Base-by-base conservation (phyloP, 257 asterid species). In the Solanum pennellii region DNA sequence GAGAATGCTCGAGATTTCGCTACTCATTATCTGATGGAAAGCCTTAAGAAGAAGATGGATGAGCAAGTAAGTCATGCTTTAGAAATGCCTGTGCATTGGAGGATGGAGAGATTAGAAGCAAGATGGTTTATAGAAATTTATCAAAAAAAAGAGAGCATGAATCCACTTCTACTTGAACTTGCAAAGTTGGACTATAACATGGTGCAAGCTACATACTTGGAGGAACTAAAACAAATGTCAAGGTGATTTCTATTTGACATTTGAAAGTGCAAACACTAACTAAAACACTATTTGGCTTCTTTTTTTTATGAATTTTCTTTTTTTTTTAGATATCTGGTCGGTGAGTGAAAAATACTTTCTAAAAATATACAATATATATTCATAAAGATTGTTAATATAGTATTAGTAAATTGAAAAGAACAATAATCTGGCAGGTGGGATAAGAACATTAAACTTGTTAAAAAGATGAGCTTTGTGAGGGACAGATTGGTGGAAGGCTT, bases 131-230 rank as follows among this genome's bases (percentile, higher is more conserved):
- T 90, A 56, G 60, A 88, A 25, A 42, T 68, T 20, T 89, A 89
- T 72, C 74, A 87, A n/a, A 76, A 71, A 16, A 21, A 47, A 56
- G 42, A 47, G 12, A 47, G 86, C 13, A 83, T 23, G 87, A 85
- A 88, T 42, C 92, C 85, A 71, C 25, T 68, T 73, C 35, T 90
- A 21, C 90, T 90, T 31, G 88, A 92, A 68, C 88, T 92, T 72
- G 93, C 94, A 7, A 90, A 87, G 56, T 37, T 92, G 82, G 92
- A 91, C 45, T 89, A 89, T 72, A 91, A 91, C 73, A 88, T 83
- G 27, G 89, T 91, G 14, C 92, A 91, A 65, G 86, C 87, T 3
- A 84, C 25, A 44, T 87, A 89, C 44, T 87, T 86, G 83, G 89
- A 89, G 31, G 92, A 90, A 87, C 84, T 90, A 20, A 90, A 90